Evolutionary conservation across 2,329 filamentous ascomycete species (phyloP).

Genomic region (Huntiella savannae): DNA sequence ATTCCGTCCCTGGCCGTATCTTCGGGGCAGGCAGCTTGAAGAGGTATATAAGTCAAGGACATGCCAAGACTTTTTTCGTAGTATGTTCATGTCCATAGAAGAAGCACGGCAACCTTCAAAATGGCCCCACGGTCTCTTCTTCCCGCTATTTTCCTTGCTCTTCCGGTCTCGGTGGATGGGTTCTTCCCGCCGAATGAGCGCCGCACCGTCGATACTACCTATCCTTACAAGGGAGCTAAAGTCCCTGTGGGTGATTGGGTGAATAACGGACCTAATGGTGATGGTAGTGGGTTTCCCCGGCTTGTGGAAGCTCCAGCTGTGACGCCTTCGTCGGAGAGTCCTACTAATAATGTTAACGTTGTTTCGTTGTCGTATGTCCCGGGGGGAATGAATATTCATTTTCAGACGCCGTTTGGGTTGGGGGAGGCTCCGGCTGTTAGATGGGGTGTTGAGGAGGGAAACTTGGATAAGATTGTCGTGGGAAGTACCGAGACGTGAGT

Average conservation of each 20-base stretch:
- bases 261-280: conserved; percentile 28
- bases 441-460: conserved; percentile 21
- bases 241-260: conserved; percentile 33
- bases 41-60: too few relatives aligned
- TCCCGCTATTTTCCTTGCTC: neutral
- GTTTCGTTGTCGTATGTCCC: conserved; percentile 29
- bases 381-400: conserved; percentile 31
- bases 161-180: neutral
- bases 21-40: too few relatives aligned
- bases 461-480: conserved; percentile 19
- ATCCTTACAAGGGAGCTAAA: conserved; percentile 28
- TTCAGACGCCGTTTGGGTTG: conserved; percentile 34
- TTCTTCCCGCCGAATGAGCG: conserved; percentile 3
- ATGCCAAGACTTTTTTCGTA: too few relatives aligned
- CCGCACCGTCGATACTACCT: conserved; percentile 22
- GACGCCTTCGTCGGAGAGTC: conserved; percentile 22
- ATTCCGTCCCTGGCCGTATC: too few relatives aligned
- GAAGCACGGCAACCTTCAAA: neutral
- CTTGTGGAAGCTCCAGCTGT: conserved; percentile 31
- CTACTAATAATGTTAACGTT: conserved; percentile 34
- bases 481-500: conserved; percentile 24
- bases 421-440: conserved; percentile 23
- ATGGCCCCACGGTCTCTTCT: conserved; percentile 1
- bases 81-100: too few relatives aligned
- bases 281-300: conserved; percentile 31